These are phyloP conservation scores for Juglanconis oblonga DNA, from an alignment of 2,329 filamentous ascomycete genomes.

Conservation along the genomic window DNA sequence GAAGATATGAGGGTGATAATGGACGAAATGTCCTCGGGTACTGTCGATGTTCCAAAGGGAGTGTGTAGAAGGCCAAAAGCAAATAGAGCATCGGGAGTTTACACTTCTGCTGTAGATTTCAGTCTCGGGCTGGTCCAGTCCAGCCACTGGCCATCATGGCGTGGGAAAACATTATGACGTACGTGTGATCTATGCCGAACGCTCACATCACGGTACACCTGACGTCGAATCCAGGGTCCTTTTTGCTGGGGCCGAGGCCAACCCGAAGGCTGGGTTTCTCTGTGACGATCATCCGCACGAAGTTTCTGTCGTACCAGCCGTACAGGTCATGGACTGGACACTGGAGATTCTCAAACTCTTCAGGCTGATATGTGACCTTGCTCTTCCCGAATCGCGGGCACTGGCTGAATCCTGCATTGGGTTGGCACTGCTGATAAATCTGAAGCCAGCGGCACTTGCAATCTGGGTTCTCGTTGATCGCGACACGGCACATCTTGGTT, in stretches of 20 bases:
- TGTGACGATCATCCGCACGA: constrained; percentile 39
- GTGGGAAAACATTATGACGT: not conserved
- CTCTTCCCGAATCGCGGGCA: constrained; percentile 43
- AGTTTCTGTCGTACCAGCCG: constrained; percentile 45
- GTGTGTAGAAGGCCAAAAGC: not conserved
- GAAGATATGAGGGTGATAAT: constrained; percentile 31
- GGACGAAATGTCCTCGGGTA: not conserved
- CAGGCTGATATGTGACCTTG: constrained; percentile 33
- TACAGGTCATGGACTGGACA: constrained; percentile 41
- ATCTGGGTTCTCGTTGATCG: constrained; percentile 43
- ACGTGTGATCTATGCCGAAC: not conserved
- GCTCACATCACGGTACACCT: constrained; percentile 37
- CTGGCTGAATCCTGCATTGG: constrained; percentile 47
- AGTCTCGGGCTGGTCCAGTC: constrained; percentile 12
- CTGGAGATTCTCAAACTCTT: constrained; percentile 29
- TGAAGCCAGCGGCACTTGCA: constrained; percentile 54
- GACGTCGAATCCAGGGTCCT: constrained; percentile 36
- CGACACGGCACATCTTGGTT: constrained; percentile 41
- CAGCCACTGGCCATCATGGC: not conserved
- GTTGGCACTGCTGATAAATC: constrained; percentile 44
- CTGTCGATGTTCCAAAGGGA: not conserved
- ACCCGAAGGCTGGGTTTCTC: constrained; percentile 44
- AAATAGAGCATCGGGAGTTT: not conserved
- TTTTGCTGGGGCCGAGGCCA: constrained; percentile 41
- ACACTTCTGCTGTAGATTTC: not conserved